Evolutionary conservation across 371 early-diverging fungal genomes (phyloP), one percentile per base, ranked within the genome.

Genomic region (Phascolomyces articulosus): DNA sequence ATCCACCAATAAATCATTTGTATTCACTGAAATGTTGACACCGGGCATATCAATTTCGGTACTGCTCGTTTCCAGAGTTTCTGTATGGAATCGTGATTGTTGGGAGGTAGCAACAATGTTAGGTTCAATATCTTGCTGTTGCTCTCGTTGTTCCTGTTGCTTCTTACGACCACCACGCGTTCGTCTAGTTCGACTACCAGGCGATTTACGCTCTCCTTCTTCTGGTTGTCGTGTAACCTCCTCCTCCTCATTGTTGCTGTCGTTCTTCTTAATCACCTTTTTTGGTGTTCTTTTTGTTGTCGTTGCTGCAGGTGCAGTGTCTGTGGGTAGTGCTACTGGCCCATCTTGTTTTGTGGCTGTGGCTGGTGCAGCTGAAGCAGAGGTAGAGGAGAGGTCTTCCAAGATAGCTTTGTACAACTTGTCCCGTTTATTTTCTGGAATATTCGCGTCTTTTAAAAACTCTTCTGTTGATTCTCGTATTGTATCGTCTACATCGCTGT

Each of bases 11-110:
- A 93, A 53, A 16, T 87, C 87, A 3, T 51, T 63, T 28, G 85
- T 83, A 11, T 84, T 85, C 40, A 96, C 81, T 4, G 83, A 80
- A 18, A 95, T 77, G 71, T 90, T 90, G 49, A 95, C 93, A 4
- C 80, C 84, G 59, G 86, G 86, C 20, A 96, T 76, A 68, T 93
- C 91, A n/a, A 88, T 70, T 38, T 75, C 80, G 20, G 70, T 80
- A 58, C 66, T 77, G 16, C 80, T 66, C 3, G 94, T 91, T 21
- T 88, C 90, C 2, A 94, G 51, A 0, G 95, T 93, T 69, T 93
- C 95, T 6, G 73, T 74, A 66, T 96, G 92, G 71, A 95, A 96
- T n/a, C 96, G 87, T 48, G 94, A 92, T 66, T 89, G 90, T 61
- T 93, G 93, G 1, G 94, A 90, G 34, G 81, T 90, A 0, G 94